A percentile compares a stretch with the other conserved stretches of the same genome.
These are phyloP conservation scores for Fomitopsis schrenkii DNA, from an alignment of 1,284 basidiomycete species.

Conservation along the genomic window DNA sequence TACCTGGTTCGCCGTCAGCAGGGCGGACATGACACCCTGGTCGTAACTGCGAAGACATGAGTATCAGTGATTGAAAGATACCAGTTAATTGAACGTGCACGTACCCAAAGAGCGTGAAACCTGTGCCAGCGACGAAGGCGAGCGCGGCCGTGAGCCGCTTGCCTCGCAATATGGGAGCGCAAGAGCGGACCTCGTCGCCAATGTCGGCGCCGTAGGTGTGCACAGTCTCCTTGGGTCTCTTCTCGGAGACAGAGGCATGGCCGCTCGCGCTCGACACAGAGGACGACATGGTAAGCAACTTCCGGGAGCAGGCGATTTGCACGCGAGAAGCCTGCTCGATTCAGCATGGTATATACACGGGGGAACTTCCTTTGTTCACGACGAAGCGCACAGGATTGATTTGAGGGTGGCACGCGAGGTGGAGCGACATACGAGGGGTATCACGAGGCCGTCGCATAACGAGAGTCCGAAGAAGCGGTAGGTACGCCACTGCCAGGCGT, in stretches of 20 bases:
- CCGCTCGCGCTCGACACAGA: background rate
- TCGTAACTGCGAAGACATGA: slow-evolving; percentile 42
- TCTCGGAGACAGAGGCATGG: slow-evolving; percentile 5
- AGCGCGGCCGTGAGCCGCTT: slow-evolving; percentile 39
- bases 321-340: background rate
- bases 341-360: slow-evolving; percentile 3
- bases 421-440: background rate
- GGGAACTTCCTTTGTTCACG: background rate
- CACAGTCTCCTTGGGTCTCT: slow-evolving; percentile 3
- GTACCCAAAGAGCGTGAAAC: slow-evolving; percentile 56
- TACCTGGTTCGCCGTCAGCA: slow-evolving; percentile 48
- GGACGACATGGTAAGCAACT: slow-evolving; percentile 5
- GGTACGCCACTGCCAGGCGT: background rate
- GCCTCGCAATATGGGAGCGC: slow-evolving; percentile 36
- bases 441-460: background rate
- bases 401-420: background rate
- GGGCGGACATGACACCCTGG: slow-evolving; percentile 62
- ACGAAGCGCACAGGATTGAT: slow-evolving; percentile 2
- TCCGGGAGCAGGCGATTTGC: background rate
- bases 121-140: slow-evolving; percentile 50
- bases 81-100: slow-evolving; percentile 7
- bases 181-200: slow-evolving; percentile 16
- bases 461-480: background rate
- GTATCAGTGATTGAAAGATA: background rate
- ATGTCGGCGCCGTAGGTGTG: slow-evolving; percentile 12